Evolutionary conservation across 768 basidiomycete species (phyloP).

Genomic region (Termitomyces eurrhizus): DNA sequence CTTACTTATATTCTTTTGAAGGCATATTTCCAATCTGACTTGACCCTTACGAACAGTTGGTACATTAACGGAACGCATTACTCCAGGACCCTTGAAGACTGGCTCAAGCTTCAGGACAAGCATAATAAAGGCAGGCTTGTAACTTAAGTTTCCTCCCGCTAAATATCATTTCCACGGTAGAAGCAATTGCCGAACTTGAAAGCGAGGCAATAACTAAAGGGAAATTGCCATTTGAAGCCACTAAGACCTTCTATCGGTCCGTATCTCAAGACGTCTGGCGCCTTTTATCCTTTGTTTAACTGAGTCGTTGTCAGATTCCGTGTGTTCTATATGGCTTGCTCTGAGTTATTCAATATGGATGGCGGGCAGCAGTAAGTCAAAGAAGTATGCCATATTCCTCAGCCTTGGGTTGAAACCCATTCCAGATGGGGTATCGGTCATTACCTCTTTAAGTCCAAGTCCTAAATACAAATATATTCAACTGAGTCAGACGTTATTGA

Average conservation of each 20-base stretch:
- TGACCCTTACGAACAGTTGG: slow-evolving; percentile 41
- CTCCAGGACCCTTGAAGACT: slow-evolving; percentile 59
- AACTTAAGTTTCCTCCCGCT: too few species aligned
- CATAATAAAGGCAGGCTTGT: slow-evolving; percentile 27
- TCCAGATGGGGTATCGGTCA: slow-evolving; percentile 54
- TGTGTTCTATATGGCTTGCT: slow-evolving; percentile 70
- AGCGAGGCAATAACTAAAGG: not conserved
- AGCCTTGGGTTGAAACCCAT: not conserved
- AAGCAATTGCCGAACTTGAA: not conserved
- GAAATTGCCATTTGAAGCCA: not conserved
- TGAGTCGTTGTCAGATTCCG: slow-evolving; percentile 41
- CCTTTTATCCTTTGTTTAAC: not conserved
- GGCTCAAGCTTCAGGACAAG: slow-evolving; percentile 56
- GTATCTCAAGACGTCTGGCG: not conserved
- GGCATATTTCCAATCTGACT: slow-evolving; percentile 1
- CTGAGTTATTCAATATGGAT: slow-evolving; percentile 63
- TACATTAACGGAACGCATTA: slow-evolving; percentile 65
- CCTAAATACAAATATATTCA: not conserved
- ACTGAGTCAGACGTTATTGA: not conserved
- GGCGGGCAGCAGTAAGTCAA: slow-evolving; percentile 57
- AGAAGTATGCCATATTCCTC: slow-evolving; percentile 6
- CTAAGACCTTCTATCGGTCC: not conserved
- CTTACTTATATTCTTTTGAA: not conserved
- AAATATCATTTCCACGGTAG: not conserved
- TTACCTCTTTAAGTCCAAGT: slow-evolving; percentile 46